phyloP scores from a whole-genome alignment of 2,329 filamentous ascomycete genomes.

The Ophiostoma ulmi region DNA sequence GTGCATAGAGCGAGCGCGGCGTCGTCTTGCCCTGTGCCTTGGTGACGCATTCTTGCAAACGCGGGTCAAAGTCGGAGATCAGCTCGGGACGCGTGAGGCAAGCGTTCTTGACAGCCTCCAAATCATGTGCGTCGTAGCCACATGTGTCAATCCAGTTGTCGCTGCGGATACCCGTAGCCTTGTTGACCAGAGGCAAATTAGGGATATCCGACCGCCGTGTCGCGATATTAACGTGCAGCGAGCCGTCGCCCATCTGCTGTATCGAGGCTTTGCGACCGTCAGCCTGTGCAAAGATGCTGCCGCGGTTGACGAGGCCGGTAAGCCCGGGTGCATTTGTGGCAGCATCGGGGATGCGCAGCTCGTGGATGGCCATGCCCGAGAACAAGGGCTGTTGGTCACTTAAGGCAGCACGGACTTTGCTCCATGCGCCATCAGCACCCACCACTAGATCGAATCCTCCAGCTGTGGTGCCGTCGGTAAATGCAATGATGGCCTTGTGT shows the following conservation, averaged over 20 bases:
- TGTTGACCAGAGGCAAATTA: neutral
- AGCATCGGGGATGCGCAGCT: conserved; percentile 40
- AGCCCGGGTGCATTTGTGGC: conserved; percentile 42
- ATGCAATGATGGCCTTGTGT: neutral
- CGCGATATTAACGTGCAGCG: conserved; percentile 38
- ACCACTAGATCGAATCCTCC: conserved; percentile 37
- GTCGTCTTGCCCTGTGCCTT: conserved; percentile 38
- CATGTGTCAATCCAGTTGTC: neutral
- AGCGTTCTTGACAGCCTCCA: conserved; percentile 25
- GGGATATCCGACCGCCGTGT: conserved; percentile 35
- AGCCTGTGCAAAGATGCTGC: conserved; percentile 42
- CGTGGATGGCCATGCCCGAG: conserved; percentile 42
- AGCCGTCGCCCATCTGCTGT: conserved; percentile 47
- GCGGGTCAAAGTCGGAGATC: conserved; percentile 41
- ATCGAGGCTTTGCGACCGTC: conserved; percentile 40
- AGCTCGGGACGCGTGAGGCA: conserved; percentile 31
- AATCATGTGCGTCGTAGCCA: neutral
- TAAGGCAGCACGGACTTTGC: conserved; percentile 36
- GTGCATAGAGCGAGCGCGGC: conserved; percentile 46
- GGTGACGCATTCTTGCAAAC: conserved; percentile 40
- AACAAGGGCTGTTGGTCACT: conserved; percentile 41
- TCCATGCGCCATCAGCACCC: conserved; percentile 38
- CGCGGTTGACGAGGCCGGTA: conserved; percentile 43
- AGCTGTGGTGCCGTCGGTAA: neutral
- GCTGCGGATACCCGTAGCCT: neutral